Conservation (phyloP, 2,329 filamentous ascomycete species). For the Hymenoscyphus fraxineus region DNA sequence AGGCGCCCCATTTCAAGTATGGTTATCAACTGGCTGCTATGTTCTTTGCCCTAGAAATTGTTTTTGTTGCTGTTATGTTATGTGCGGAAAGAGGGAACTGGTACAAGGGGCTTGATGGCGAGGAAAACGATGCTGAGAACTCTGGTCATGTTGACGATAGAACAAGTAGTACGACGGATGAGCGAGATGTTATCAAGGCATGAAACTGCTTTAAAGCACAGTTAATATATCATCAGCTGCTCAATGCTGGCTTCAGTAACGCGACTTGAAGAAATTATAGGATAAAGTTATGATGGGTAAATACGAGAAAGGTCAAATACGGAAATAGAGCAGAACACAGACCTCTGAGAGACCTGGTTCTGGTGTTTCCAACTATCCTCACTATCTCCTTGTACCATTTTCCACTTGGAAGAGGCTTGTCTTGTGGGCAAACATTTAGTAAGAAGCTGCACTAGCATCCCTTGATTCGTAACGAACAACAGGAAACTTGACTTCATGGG, state of each 20-base stretch:
- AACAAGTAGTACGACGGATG: not conserved
- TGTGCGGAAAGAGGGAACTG: not conserved
- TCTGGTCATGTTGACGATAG: not conserved
- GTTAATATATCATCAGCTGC: not conserved
- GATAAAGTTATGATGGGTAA: not conserved
- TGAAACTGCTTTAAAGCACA: not conserved
- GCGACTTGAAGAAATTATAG: not conserved
- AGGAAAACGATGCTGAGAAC: not conserved
- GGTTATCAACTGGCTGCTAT: not conserved
- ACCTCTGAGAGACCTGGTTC: too few species aligned
- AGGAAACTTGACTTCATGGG: not conserved
- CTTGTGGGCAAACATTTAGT: not conserved
- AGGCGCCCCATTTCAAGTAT: constrained; percentile 5
- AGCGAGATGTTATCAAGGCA: not conserved
- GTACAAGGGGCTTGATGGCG: not conserved
- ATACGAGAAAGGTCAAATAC: too few species aligned
- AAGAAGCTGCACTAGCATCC: not conserved
- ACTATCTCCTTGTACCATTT: too few species aligned
- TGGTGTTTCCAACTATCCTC: too few species aligned
- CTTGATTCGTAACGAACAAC: not conserved
- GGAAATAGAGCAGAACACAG: too few species aligned
- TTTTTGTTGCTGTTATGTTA: not conserved
- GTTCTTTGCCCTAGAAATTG: constrained; percentile 3
- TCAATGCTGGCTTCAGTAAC: too few species aligned
- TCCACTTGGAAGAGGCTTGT: not conserved